Conservation (phyloP, 768 basidiomycete genomes). For the Auricularia auricula-judae region DNA sequence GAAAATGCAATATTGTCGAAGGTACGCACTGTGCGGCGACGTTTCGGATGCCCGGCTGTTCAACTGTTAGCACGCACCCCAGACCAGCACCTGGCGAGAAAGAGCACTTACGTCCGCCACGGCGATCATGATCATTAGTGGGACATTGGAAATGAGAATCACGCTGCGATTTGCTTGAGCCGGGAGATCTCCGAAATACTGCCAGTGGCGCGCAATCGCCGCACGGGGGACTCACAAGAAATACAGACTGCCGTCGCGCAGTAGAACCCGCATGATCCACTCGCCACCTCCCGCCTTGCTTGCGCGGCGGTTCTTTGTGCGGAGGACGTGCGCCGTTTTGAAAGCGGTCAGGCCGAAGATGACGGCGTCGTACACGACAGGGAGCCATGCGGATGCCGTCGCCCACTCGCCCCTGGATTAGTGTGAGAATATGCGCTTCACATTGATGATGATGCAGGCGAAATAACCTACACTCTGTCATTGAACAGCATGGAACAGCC, state of each 20-base stretch:
- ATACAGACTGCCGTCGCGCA: conserved; percentile 25
- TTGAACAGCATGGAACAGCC: conserved; percentile 33
- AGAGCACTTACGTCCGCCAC: conserved; percentile 12
- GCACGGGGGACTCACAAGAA: conserved; percentile 17
- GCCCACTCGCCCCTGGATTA: conserved; percentile 8
- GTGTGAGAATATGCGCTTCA: background rate
- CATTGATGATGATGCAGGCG: too few relatives aligned
- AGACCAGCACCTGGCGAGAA: too few relatives aligned
- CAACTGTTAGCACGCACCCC: background rate
- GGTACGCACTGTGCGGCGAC: conserved; percentile 25
- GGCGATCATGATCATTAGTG: conserved; percentile 28
- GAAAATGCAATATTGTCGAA: background rate
- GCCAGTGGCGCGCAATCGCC: background rate
- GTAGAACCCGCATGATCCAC: conserved; percentile 11
- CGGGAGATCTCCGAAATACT: background rate
- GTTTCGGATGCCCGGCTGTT: conserved; percentile 20
- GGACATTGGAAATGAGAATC: conserved; percentile 27
- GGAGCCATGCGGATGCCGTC: conserved; percentile 30
- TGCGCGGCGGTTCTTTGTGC: background rate
- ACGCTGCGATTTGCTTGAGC: conserved; percentile 14
- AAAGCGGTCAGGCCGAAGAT: conserved; percentile 24
- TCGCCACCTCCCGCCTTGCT: conserved; percentile 9
- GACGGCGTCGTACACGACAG: conserved; percentile 28
- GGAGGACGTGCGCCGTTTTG: conserved; percentile 16
- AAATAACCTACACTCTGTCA: conserved; percentile 14